These are phyloP conservation scores for Pichia sp. DNA, from an alignment of 1,139 yeast genomes.

Conservation along the genomic window DNA sequence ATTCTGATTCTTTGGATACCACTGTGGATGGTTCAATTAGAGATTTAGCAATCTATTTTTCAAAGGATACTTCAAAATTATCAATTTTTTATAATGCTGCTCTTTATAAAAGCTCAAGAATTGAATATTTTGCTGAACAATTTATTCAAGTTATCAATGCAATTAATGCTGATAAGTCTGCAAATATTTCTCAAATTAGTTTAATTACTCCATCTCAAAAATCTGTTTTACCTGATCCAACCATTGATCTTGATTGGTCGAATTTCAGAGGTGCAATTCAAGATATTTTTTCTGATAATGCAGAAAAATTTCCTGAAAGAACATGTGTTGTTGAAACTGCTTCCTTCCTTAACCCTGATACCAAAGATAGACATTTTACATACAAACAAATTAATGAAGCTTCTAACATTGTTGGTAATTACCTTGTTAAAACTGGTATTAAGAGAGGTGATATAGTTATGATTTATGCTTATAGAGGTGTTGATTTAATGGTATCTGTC, in stretches of 20 bases:
- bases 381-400: conserved; percentile 86
- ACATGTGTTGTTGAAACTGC: conserved; percentile 91
- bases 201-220: conserved; percentile 62
- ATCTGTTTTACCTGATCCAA: conserved; percentile 76
- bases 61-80: conserved; percentile 28
- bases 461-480: conserved; percentile 97
- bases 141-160: conserved; percentile 45
- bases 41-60: conserved; percentile 53
- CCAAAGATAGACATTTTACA: conserved; percentile 65
- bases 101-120: conserved; percentile 65
- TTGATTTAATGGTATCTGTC: conserved; percentile 91
- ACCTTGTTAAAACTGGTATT: conserved; percentile 74
- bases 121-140: conserved; percentile 68
- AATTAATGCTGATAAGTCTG: conserved; percentile 33
- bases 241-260: conserved; percentile 79
- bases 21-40: conserved; percentile 49
- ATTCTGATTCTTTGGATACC: conserved; percentile 41
- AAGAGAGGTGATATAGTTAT: conserved; percentile 89
- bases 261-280: conserved; percentile 93
- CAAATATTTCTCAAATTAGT: conserved; percentile 53
- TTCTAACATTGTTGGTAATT: conserved; percentile 91
- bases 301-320: conserved; percentile 75
- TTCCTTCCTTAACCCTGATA: conserved; percentile 49
- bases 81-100: conserved; percentile 67
- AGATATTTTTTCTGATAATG: conserved; percentile 85